Evolutionary conservation across 441 rosid species (phyloP), one percentile per base, ranked within the genome.

Genomic region (Capsella rubella): DNA sequence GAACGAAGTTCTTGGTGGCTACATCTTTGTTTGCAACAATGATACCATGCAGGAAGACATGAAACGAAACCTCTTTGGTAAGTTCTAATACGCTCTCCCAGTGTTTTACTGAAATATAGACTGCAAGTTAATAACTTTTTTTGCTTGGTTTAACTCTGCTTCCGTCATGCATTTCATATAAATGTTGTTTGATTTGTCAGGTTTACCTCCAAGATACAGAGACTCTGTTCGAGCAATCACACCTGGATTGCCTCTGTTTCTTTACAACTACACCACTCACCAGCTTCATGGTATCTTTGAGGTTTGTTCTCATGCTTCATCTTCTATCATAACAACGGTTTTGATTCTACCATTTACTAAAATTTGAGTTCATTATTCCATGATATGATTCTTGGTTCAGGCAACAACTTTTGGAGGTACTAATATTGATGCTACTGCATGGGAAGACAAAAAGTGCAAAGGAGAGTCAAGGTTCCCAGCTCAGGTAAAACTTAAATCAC

Each of bases 381-480:
- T 55, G 55, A 18, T 27, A 40, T 72, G 25, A 42, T 57, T 46
- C 15, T 29, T 54, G 27, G 35, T 80, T 13, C 82, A 95, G 99
- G 99, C 99, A 65, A 82, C 88, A 65, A 84, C 90, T 80, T 95
- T 95, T 84, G 98, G 99, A 60, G 98, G 99, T 75, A 89, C 97
- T 11, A 95, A 95, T 81, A 95, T 95, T 49, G 99, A 95, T 75
- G 95, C 97, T 54, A 95, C 98, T 82, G 99, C 99, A 21, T 95
- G 99, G 99, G 99, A 92, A 84, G 98, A 95, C 85, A 95, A 92
- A 70, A 95, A 95, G 77, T 89, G 96, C 83, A 95, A 95, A 90
- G 99, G 99, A 28, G 99, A 95, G 80, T 92, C 98, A 8, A 88
- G 99, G 82, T 95, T 95, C 70, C 99, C 99, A 75, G 98, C 99